Evolutionary conservation across 345 rosid genomes (phyloP), one percentile per base, ranked within the genome.

Genomic region (Acer saccharum): DNA sequence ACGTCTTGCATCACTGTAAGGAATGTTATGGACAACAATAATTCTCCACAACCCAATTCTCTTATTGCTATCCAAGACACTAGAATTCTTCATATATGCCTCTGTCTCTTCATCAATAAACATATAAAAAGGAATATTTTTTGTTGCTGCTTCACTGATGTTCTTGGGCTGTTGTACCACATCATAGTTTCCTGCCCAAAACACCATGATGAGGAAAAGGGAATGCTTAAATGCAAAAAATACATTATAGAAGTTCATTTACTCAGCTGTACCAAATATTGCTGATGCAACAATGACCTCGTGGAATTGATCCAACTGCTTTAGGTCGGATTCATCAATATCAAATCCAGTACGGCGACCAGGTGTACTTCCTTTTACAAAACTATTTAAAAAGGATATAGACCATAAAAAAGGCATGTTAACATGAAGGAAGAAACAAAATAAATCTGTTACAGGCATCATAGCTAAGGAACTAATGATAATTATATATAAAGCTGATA

Each of bases 41-140:
- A 91, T 87, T 86, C 92, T 94, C 97, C 98, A 94, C 70, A 90
- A 77, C 58, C 98, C 98, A 57, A 91, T 87, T 83, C 85, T 88
- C 86, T 64, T 88, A 78, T 81, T 86, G 73, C 83, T 82, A 0
- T 88, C 85, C 73, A 93, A 81, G 62, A 85, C 73, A 78, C 87
- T 89, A 18, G 83, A 68, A 80, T 91, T 93, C 80, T 80, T 88
- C 84, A 94, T 81, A 78, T 82, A 94, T 41, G 88, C 83, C 84
- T 91, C 91, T 20, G 98, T 94, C 77, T 91, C 94, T 84, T 91
- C 93, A 71, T 94, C 98, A 78, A 91, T 83, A 87, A 94, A 94
- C 97, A 94, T 91, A 85, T 85, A 93, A 87, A 93, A 93, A 65
- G 94, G 91, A 73, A 94, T 75, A 72, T 78, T 83, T 72, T 82